Conservation (phyloP, 2,329 filamentous ascomycete species). For the Diaporthe aspalathi region DNA sequence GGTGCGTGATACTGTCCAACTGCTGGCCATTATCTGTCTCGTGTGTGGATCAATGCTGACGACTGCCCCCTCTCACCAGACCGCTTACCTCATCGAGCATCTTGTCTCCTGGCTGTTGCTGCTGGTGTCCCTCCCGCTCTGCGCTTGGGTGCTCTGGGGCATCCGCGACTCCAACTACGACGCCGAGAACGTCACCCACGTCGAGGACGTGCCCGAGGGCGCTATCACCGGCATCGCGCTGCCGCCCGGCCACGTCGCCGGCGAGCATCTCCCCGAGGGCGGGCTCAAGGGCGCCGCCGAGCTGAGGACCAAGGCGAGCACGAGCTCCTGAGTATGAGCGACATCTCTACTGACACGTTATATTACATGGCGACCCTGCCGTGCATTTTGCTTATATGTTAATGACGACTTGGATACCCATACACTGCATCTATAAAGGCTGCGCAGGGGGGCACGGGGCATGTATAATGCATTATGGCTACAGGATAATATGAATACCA, state of each 20-base stretch:
- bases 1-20: slow-evolving; percentile 36
- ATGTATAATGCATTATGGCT: neutral
- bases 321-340: neutral
- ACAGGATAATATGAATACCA: neutral
- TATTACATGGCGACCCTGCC: neutral
- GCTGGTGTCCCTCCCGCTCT: slow-evolving; percentile 42
- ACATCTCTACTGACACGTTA: neutral
- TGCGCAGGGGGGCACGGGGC: neutral
- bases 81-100: slow-evolving; percentile 43
- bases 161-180: slow-evolving; percentile 45
- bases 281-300: slow-evolving; percentile 15
- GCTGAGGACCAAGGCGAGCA: slow-evolving; percentile 16
- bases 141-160: slow-evolving; percentile 40
- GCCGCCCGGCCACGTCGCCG: slow-evolving; percentile 35
- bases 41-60: neutral
- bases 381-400: neutral
- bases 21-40: neutral
- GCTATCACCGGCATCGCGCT: slow-evolving; percentile 31
- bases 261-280: slow-evolving; percentile 26
- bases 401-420: slow-evolving; percentile 7
- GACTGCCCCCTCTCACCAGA: slow-evolving; percentile 33
- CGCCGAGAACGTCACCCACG: slow-evolving; percentile 40
- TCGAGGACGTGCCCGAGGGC: slow-evolving; percentile 39
- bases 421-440: neutral
- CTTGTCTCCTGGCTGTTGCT: slow-evolving; percentile 44